Evolutionary conservation across 352 stramenopile species (phyloP).

Genomic region (Phytopythium delawarense): DNA sequence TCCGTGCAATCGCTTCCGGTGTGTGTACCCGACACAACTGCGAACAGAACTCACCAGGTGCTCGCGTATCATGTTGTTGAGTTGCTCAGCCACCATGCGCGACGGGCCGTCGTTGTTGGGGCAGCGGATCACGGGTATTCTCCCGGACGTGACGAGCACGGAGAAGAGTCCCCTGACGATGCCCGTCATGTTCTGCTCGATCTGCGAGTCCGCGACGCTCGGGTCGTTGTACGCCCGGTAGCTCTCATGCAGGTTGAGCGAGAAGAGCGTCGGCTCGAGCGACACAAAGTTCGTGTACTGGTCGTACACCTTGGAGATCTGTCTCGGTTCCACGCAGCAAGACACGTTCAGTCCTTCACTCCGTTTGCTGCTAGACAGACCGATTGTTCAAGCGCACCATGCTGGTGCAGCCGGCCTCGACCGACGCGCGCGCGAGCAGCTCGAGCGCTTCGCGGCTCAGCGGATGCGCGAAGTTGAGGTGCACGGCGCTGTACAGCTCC

Average conservation of each 20-base stretch:
- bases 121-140: constrained; percentile 95
- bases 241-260: constrained; percentile 89
- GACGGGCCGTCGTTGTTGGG: constrained; percentile 90
- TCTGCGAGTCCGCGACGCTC: constrained; percentile 64
- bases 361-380: not conserved
- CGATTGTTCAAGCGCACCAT: constrained; percentile 37
- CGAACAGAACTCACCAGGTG: constrained; percentile 37
- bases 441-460: constrained; percentile 86
- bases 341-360: not conserved
- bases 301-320: constrained; percentile 95
- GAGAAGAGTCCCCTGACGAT: constrained; percentile 90
- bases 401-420: constrained; percentile 71
- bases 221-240: constrained; percentile 95
- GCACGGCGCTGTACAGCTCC: constrained; percentile 89
- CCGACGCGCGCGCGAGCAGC: constrained; percentile 71
- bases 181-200: constrained; percentile 67
- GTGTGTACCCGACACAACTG: not conserved
- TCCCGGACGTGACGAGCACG: constrained; percentile 90
- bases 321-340: constrained; percentile 1
- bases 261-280: constrained; percentile 94
- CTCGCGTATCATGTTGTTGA: constrained; percentile 80
- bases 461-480: constrained; percentile 95
- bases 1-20: not conserved
- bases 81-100: constrained; percentile 95
- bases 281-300: constrained; percentile 98